phyloP scores from a whole-genome alignment of 352 stramenopile genomes.

The Saprolegnia diclina region DNA sequence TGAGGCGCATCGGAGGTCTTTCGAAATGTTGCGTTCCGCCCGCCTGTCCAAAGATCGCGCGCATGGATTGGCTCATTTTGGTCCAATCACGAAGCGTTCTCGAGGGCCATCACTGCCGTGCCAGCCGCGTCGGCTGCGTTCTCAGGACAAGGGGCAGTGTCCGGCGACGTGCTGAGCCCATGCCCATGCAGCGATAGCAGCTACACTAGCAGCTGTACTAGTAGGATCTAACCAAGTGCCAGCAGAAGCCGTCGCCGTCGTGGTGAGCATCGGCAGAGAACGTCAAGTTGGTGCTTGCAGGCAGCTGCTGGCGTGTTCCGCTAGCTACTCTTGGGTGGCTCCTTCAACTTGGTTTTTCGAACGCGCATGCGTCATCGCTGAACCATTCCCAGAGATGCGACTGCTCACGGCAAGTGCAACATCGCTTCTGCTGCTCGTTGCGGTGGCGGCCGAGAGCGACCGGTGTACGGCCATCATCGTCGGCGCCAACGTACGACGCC shows the following conservation, averaged over 20 bases:
- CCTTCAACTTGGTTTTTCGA: neutral
- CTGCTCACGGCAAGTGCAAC: too few species aligned
- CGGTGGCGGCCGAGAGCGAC: constrained; percentile 29
- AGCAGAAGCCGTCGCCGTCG: too few species aligned
- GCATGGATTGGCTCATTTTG: neutral
- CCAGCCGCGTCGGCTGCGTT: neutral
- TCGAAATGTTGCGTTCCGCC: neutral
- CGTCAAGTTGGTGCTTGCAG: too few species aligned
- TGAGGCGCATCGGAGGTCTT: neutral
- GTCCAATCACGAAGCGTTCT: neutral
- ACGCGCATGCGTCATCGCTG: neutral
- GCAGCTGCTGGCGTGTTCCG: too few species aligned
- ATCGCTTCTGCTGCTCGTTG: neutral
- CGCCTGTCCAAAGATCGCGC: neutral
- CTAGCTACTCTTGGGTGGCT: too few species aligned
- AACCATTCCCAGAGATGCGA: too few species aligned
- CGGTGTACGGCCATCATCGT: constrained; percentile 77
- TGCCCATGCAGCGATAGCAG: too few species aligned
- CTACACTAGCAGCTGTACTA: too few species aligned
- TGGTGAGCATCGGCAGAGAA: too few species aligned
- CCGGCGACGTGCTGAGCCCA: too few species aligned
- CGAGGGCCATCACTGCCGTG: neutral
- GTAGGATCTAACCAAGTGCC: too few species aligned
- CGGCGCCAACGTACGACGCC: constrained; percentile 46
- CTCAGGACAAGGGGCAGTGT: neutral